Evolutionary conservation across 495 filamentous ascomycete species (phyloP).

Genomic region (Tirmania nivea): DNA sequence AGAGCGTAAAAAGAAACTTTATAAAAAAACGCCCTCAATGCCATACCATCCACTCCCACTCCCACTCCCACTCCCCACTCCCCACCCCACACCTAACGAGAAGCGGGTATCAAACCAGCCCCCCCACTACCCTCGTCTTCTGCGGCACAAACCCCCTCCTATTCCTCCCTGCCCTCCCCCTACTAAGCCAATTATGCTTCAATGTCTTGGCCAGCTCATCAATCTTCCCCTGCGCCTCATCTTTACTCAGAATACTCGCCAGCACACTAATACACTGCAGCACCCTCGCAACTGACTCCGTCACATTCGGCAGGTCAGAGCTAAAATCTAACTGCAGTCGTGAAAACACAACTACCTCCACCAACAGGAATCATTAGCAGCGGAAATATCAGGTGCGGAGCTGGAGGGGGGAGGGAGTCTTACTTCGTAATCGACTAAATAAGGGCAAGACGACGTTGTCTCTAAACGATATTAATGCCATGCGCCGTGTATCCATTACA

Average conservation of each 20-base stretch:
- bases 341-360: slow-evolving; percentile 41
- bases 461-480: slow-evolving; percentile 76
- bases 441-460: slow-evolving; percentile 70
- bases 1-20: too few species aligned
- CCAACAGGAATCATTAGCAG: background rate
- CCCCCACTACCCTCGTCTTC: slow-evolving; percentile 17
- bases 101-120: slow-evolving; percentile 1
- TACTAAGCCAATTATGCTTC: slow-evolving; percentile 89
- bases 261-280: slow-evolving; percentile 88
- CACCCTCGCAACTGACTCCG: slow-evolving; percentile 87
- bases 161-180: slow-evolving; percentile 75
- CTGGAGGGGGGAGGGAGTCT: background rate
- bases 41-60: background rate
- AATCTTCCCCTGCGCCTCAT: slow-evolving; percentile 57
- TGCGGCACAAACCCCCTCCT: slow-evolving; percentile 68
- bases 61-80: background rate
- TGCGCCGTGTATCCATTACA: slow-evolving; percentile 62
- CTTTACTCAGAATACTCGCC: slow-evolving; percentile 41
- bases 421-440: slow-evolving; percentile 57
- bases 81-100: background rate
- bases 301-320: slow-evolving; percentile 51
- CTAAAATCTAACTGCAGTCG: slow-evolving; percentile 64
- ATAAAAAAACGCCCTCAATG: background rate
- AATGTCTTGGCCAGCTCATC: slow-evolving; percentile 63
- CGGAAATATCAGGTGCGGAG: background rate